These are phyloP conservation scores for Aspergillus glaucus DNA, from an alignment of 2,329 filamentous ascomycete species.

Conservation along the genomic window DNA sequence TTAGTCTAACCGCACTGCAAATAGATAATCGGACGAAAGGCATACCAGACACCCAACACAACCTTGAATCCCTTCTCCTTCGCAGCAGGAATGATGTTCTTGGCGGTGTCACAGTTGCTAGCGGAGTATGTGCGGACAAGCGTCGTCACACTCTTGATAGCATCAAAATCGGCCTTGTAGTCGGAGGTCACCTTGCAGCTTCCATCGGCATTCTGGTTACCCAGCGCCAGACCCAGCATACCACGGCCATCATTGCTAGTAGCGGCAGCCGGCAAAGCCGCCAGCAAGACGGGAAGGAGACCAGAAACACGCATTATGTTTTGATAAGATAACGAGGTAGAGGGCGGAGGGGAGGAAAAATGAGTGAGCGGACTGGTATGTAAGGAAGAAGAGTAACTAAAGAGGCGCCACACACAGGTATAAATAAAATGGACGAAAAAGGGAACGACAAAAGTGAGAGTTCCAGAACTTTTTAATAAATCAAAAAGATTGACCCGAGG, in stretches of 20 bases:
- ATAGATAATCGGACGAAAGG: conserved; percentile 1
- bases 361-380: neutral
- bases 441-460: neutral
- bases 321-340: neutral
- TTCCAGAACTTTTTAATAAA: neutral
- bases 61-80: conserved; percentile 60
- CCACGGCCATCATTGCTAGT: conserved; percentile 32
- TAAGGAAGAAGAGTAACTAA: no score
- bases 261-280: conserved; percentile 43
- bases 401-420: no score
- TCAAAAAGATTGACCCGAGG: no score
- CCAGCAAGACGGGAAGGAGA: conserved; percentile 36
- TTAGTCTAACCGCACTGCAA: neutral
- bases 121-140: conserved; percentile 63
- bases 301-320: conserved; percentile 41
- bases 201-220: conserved; percentile 56
- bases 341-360: neutral
- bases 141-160: conserved; percentile 48
- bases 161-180: conserved; percentile 61
- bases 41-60: conserved; percentile 63
- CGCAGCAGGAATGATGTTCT: conserved; percentile 59
- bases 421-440: neutral
- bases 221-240: conserved; percentile 59
- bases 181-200: conserved; percentile 57
- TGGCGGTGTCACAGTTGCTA: conserved; percentile 58